Evolutionary conservation across 202 grass and related monocot species (phyloP).

Genomic region (Carex arenaria): DNA sequence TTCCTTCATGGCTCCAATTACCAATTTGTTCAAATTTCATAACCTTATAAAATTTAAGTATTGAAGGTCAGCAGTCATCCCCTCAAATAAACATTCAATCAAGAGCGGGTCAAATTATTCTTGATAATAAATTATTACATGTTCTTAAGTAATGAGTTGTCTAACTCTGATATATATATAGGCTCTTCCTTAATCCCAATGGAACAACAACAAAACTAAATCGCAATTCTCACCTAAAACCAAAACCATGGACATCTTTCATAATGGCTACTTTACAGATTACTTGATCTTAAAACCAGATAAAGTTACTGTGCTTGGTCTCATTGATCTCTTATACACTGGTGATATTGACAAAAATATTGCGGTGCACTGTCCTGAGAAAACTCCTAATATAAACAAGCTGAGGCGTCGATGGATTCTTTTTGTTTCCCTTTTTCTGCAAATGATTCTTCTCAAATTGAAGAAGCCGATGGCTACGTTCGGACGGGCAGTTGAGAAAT

Average conservation of each 20-base stretch:
- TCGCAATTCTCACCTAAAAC: not conserved
- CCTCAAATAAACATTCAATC: not conserved
- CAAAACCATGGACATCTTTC: not conserved
- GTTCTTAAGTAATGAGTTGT: not conserved
- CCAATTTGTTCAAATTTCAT: not conserved
- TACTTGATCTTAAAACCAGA: constrained; percentile 66
- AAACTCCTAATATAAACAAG: constrained; percentile 32
- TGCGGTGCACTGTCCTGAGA: constrained; percentile 43
- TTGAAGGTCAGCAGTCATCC: constrained; percentile 8
- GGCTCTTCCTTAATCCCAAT: not conserved
- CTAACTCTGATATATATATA: not conserved
- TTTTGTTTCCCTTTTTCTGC: constrained; percentile 52
- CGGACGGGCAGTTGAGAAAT: constrained; percentile 41
- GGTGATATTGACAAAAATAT: constrained; percentile 29
- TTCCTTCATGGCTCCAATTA: not conserved
- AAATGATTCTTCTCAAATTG: constrained; percentile 43
- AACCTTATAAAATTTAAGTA: not conserved
- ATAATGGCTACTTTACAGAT: constrained; percentile 14
- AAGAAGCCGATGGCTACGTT: constrained; percentile 56
- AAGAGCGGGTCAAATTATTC: not conserved
- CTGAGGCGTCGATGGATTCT: constrained; percentile 42
- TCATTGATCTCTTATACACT: constrained; percentile 48
- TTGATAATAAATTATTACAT: not conserved
- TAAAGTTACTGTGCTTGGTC: constrained; percentile 25
- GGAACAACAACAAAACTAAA: not conserved